Evolutionary conservation across 2,329 filamentous ascomycete genomes (phyloP), one percentile per base, ranked within the genome.

Genomic region (Apiospora malaysiana): DNA sequence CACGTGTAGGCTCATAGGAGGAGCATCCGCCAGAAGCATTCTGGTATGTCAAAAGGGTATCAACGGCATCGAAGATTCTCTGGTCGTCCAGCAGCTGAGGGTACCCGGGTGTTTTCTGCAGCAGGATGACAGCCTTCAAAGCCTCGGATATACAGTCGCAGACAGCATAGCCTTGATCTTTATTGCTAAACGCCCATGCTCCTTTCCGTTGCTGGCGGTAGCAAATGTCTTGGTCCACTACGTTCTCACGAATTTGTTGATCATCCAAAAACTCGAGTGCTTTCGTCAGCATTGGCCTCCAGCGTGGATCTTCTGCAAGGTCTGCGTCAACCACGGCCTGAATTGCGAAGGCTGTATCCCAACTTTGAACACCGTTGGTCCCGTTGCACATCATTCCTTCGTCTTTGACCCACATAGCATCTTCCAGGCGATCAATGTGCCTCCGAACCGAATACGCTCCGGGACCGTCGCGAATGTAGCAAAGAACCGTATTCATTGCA

Each of bases 291-390:
- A 98, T 97, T 0, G 92, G 91, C 49, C 88, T 89, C 90, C 93
- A 98, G 76, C 91, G 90, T 16, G 90, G 85, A 66, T 97, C 90
- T 42, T 91, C 84, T n/a, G 92, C 91, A 37, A 98, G 87, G 0
- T 93, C 94, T 8, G 93, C 91, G 67, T 94, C 93, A 69, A 94
- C 88, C 7, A 93, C 89, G 0, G 93, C 92, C 80, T 97, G 94
- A 45, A 98, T 94, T 23, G 92, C 84, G 78, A 98, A 98, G 0
- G 94, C 89, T 0, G 96, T 99, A 79, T 99, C 96, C 96, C 96
- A 99, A 74, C 91, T 93, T 81, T 99, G 96, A 1, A 98, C 95
- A n/a, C 96, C 96, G 76, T 99, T 98, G 10, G 96, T 99, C 47
- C 96, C 96, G 76, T 98, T 98, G 82, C 92, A 92, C 66, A 98